phyloP scores from a whole-genome alignment of 148 eudicot species.

The Camellia sinensis region DNA sequence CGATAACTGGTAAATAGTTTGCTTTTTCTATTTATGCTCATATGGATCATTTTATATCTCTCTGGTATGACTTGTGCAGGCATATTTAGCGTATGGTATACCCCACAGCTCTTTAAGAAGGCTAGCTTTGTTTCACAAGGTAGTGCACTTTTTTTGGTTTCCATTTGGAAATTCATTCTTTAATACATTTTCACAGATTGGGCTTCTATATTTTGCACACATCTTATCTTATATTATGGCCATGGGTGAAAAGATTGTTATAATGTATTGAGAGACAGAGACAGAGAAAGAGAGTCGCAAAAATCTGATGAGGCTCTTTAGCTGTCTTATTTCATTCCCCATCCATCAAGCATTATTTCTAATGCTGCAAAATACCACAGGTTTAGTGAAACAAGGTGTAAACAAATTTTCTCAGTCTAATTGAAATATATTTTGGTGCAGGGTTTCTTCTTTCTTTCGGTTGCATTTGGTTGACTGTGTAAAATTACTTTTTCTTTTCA shows the following conservation, averaged over 20 bases:
- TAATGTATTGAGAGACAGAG: background rate
- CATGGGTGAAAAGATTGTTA: background rate
- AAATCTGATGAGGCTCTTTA: constrained; percentile 5
- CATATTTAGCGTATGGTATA: constrained; percentile 83
- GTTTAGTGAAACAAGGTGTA: background rate
- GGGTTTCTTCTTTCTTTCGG: background rate
- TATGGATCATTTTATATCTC: constrained; percentile 3
- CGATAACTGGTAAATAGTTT: constrained; percentile 12
- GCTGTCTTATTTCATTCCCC: background rate
- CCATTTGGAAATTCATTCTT: background rate
- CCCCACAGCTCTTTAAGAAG: constrained; percentile 75
- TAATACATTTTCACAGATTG: background rate
- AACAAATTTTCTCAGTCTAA: background rate
- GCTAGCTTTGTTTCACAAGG: constrained; percentile 89
- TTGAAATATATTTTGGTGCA: background rate
- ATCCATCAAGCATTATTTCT: background rate
- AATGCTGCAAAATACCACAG: background rate
- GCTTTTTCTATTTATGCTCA: constrained; percentile 2
- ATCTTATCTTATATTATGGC: background rate
- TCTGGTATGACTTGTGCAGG: constrained; percentile 47
- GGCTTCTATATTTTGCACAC: background rate
- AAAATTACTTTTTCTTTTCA: background rate
- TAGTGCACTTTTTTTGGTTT: constrained; percentile 37
- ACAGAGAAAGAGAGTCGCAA: background rate
- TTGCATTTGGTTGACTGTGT: constrained; percentile 8